phyloP scores from a whole-genome alignment of 352 stramenopile species.

The Thalassiosira oceanica region DNA sequence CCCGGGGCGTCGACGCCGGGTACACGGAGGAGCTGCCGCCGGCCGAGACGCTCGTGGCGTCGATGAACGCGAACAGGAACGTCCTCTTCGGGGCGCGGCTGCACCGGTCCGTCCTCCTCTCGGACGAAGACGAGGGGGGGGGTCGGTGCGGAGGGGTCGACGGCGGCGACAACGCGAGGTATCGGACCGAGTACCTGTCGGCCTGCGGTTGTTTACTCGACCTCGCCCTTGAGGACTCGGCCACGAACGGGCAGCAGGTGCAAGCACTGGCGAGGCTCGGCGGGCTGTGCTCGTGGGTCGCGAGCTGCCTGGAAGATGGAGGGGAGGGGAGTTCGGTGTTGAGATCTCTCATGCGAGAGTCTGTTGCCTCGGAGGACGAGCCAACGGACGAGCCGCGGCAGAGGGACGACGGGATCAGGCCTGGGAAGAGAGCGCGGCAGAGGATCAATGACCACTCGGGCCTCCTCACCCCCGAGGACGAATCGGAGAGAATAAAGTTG shows the following conservation, averaged over 20 bases:
- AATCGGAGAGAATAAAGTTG: constrained; percentile 20
- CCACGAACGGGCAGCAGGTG: constrained; percentile 63
- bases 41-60: constrained; percentile 24
- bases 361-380: constrained; percentile 2
- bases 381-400: constrained; percentile 10
- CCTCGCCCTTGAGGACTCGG: constrained; percentile 54
- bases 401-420: too few species aligned
- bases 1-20: constrained; percentile 11
- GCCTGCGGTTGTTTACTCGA: constrained; percentile 58
- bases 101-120: too few species aligned
- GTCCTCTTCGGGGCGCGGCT: constrained; percentile 66
- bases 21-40: neutral
- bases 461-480: constrained; percentile 5
- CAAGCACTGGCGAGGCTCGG: constrained; percentile 67
- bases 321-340: constrained; percentile 22
- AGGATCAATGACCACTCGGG: constrained; percentile 10
- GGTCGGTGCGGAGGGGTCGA: too few species aligned
- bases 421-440: constrained; percentile 10
- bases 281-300: constrained; percentile 64
- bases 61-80: constrained; percentile 66
- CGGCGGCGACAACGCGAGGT: neutral
- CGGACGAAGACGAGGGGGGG: neutral
- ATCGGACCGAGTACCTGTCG: constrained; percentile 27
- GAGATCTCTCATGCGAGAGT: constrained; percentile 17
- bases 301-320: constrained; percentile 25